Evolutionary conservation across 176 grass and related monocot species (phyloP), one percentile per base, ranked within the genome.

Genomic region (Avena insularis): DNA sequence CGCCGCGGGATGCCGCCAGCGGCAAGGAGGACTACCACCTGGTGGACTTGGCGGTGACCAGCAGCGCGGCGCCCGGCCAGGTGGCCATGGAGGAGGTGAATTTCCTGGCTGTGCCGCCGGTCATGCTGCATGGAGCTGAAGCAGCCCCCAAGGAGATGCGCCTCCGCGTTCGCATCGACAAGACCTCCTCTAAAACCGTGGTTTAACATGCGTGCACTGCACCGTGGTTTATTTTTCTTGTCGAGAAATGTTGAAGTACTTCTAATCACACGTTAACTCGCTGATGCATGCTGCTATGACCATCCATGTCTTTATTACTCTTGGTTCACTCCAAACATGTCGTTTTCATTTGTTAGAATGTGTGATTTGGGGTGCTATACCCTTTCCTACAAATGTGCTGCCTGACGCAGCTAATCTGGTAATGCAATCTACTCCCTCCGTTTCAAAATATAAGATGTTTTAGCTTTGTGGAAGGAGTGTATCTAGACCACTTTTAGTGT

Each of bases 31-130:
- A 77, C 29, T 25, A 5, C 59, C 27, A 45, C 47, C 31, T 68
- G 43, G 9, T 86, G 84, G 61, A 57, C 48, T 55, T 17, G 84
- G 49, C 77, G 61, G 49, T 78, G 61, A 50, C 48, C 2, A 86
- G 74, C 72, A 33, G 71, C 19, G 11, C 66, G 15, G 33, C 6
- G 6, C 33, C 66, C 14, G 66, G 45, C 17, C 3, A 31, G 12
- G 45, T 19, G 12, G 45, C 15, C 17, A 73, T 38, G 57, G 71
- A 85, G 45, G 72, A 14, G 72, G 59, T 20, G 27, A 64, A 12
- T 27, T 77, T 76, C 83, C 46, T 85, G 25, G 1, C 5, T 19
- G 58, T 77, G 59, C 83, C 12, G 59, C 45, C 58, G 72, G 63
- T 40, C 45, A 85, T 66, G 83, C 60, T 53, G 72, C 49, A 47